Percentiles rank a stretch among this genome's conserved stretches.
Evolutionary conservation across 495 filamentous ascomycete species (phyloP).

Genomic region (Wilcoxina mikolae): DNA sequence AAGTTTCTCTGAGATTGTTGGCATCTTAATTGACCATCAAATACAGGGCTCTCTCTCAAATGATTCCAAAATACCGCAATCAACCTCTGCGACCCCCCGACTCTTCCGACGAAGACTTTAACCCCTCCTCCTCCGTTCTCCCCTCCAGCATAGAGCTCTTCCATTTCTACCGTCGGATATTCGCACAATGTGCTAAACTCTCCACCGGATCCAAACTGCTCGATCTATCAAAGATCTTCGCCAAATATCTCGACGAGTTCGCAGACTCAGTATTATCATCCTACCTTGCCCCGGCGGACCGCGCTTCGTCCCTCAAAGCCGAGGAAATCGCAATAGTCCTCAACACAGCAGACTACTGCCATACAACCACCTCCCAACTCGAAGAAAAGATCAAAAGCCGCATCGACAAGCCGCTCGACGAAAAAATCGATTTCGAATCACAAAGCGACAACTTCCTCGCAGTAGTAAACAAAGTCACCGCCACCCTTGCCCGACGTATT

Average conservation of each 20-base stretch:
- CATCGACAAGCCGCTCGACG: slow-evolving; percentile 61
- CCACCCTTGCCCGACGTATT: slow-evolving; percentile 67
- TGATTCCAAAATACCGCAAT: slow-evolving; percentile 79
- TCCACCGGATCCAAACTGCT: slow-evolving; percentile 76
- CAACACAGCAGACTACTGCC: slow-evolving; percentile 97
- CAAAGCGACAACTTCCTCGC: slow-evolving; percentile 93
- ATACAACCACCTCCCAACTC: slow-evolving; percentile 75
- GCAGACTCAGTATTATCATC: slow-evolving; percentile 79
- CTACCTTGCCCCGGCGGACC: slow-evolving; percentile 41
- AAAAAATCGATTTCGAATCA: slow-evolving; percentile 70
- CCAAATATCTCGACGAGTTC: slow-evolving; percentile 90
- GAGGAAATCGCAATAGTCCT: slow-evolving; percentile 73
- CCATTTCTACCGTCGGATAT: slow-evolving; percentile 78
- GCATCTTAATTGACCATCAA: background rate
- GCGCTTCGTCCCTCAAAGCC: slow-evolving; percentile 39
- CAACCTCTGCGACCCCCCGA: slow-evolving; percentile 68
- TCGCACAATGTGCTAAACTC: slow-evolving; percentile 90
- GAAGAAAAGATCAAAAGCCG: slow-evolving; percentile 87
- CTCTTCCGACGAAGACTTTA: slow-evolving; percentile 81
- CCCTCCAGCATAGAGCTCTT: slow-evolving; percentile 92
- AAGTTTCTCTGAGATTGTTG: slow-evolving; percentile 9
- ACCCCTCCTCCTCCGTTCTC: slow-evolving; percentile 58
- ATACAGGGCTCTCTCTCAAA: slow-evolving; percentile 50
- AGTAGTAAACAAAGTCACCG: slow-evolving; percentile 74
- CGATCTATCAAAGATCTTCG: slow-evolving; percentile 70